Conservation (phyloP, 2,329 filamentous ascomycete species). For the Xylariaceae sp. region DNA sequence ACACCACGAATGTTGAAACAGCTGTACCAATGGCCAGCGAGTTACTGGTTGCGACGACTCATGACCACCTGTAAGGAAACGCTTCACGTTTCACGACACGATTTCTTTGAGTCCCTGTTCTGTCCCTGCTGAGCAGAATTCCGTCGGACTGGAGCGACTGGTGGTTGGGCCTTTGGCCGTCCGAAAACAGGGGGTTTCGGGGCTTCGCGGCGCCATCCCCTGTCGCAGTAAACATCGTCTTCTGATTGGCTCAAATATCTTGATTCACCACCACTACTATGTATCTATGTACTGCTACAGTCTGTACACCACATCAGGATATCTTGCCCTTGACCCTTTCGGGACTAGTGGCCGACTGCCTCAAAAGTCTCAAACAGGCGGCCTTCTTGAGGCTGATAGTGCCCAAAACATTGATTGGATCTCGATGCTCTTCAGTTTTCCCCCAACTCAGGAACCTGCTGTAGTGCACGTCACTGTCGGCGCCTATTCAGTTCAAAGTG, state of each 20-base stretch:
- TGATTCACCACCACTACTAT: constrained; percentile 8
- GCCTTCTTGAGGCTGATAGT: not conserved
- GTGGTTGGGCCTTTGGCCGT: not conserved
- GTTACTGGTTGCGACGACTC: not conserved
- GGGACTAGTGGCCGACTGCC: not conserved
- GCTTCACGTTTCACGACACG: not conserved
- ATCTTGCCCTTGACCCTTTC: not conserved
- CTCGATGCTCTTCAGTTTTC: constrained; percentile 6
- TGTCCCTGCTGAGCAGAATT: not conserved
- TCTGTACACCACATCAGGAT: no score
- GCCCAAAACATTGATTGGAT: constrained; percentile 14
- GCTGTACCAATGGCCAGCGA: not conserved
- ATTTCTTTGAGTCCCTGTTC: not conserved
- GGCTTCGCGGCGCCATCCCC: constrained; percentile 12
- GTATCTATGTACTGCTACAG: no score
- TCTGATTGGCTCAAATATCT: constrained; percentile 10
- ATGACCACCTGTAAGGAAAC: not conserved
- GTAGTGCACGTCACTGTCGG: not conserved
- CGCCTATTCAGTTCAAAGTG: not conserved
- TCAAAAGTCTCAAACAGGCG: constrained; percentile 11
- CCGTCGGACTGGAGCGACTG: constrained; percentile 10
- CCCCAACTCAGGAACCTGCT: not conserved
- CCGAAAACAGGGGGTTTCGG: not conserved
- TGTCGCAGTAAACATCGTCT: constrained; percentile 6
- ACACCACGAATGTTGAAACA: not conserved